Conservation (phyloP, 1,139 yeast species). For the Saccharomycopsis hybrid region DNA sequence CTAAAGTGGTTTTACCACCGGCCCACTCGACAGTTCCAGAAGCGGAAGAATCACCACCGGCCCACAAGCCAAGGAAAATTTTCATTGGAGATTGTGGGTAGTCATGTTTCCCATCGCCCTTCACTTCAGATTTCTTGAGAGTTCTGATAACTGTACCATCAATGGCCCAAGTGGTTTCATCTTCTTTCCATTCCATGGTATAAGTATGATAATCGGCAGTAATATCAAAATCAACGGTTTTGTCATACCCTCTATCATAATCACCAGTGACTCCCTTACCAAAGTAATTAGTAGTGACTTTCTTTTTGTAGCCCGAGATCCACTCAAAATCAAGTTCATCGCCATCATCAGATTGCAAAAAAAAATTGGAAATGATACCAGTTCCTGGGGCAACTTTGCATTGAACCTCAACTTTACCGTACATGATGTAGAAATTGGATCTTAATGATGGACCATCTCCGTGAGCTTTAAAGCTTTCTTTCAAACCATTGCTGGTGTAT, state of each 20-base stretch:
- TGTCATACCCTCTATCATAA: slow-evolving; percentile 42
- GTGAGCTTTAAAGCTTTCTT: slow-evolving; percentile 49
- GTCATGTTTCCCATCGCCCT: slow-evolving; percentile 41
- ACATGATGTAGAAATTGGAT: slow-evolving; percentile 35
- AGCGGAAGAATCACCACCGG: slow-evolving; percentile 71
- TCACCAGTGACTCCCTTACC: slow-evolving; percentile 40
- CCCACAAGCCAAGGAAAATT: slow-evolving; percentile 67
- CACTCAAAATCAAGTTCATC: slow-evolving; percentile 45
- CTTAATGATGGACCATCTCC: slow-evolving; percentile 39
- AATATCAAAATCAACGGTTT: slow-evolving; percentile 46
- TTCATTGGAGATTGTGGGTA: slow-evolving; percentile 79
- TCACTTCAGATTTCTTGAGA: slow-evolving; percentile 31
- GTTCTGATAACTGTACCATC: slow-evolving; percentile 61
- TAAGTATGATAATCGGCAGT: slow-evolving; percentile 58
- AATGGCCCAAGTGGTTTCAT: slow-evolving; percentile 51
- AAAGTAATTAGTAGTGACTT: slow-evolving; percentile 39
- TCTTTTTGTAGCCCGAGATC: slow-evolving; percentile 35
- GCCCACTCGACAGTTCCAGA: slow-evolving; percentile 81
- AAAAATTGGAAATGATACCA: slow-evolving; percentile 41
- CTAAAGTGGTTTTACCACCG: slow-evolving; percentile 67
- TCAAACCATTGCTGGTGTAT: slow-evolving; percentile 47
- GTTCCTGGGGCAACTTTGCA: slow-evolving; percentile 34
- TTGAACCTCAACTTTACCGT: slow-evolving; percentile 40
- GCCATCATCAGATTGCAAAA: slow-evolving; percentile 41
- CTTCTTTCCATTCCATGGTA: slow-evolving; percentile 75